phyloP scores from a whole-genome alignment of 768 basidiomycete species.

The Candolleomyces aberdarensis region DNA sequence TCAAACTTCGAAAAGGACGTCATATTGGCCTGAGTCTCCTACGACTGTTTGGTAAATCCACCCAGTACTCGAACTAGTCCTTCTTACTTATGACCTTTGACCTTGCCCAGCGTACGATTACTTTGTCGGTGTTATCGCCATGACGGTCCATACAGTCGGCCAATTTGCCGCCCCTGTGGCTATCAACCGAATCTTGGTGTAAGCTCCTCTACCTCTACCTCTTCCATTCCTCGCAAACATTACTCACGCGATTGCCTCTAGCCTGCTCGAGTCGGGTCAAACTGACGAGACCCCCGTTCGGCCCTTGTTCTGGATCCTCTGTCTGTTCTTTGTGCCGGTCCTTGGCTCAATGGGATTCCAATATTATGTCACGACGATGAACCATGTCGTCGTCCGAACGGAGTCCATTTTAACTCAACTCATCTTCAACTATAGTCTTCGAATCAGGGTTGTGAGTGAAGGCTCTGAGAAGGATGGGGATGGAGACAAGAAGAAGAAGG shows the following conservation, averaged over 20 bases:
- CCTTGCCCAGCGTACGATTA: conserved; percentile 26
- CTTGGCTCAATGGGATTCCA: conserved; percentile 17
- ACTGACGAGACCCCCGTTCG: conserved; percentile 4
- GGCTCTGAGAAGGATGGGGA: conserved; percentile 25
- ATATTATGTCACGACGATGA: conserved; percentile 40
- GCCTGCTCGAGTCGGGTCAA: conserved; percentile 22
- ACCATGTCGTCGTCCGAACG: conserved; percentile 41
- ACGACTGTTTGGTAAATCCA: conserved; percentile 28
- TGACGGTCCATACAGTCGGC: conserved; percentile 23
- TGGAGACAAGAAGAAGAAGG: conserved; percentile 3
- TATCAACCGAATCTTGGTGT: conserved; percentile 41
- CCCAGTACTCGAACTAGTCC: too few relatives aligned
- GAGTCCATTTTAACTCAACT: conserved; percentile 44
- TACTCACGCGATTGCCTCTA: not conserved
- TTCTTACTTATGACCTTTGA: not conserved
- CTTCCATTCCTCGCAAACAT: not conserved
- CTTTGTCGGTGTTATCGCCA: conserved; percentile 17
- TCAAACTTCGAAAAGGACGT: conserved; percentile 33
- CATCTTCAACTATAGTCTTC: conserved; percentile 43
- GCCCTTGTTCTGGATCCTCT: conserved; percentile 16
- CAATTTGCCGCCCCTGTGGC: conserved; percentile 37
- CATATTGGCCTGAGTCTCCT: conserved; percentile 49
- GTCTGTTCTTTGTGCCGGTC: conserved; percentile 10
- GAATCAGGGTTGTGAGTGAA: conserved; percentile 48
- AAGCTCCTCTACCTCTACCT: conserved; percentile 1